Evolutionary conservation across 208 protist species (phyloP), one percentile per base, ranked within the genome.

Genomic region (Trypanosoma mega): DNA sequence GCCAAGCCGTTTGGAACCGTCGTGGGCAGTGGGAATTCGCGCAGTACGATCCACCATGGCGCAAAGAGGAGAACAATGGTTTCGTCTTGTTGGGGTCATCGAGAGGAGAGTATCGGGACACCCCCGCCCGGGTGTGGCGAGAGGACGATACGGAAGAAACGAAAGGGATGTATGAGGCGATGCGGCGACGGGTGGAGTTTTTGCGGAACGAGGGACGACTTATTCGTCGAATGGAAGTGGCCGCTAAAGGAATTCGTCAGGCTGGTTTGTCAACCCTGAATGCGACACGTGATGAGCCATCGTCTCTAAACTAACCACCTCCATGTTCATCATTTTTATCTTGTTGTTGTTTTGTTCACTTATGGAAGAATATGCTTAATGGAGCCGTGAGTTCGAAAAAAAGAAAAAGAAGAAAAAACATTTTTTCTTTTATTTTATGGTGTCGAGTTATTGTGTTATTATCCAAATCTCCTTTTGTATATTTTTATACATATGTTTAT

Each of bases 11-110:
- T 21, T 57, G 64, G 5, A 59, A 69, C 33, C 70, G 72, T 14
- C 65, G 80, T 23, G 80, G 82, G 8, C 29, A 50, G 23, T 90
- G 87, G 78, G 56, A 57, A 18, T 84, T 76, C 50, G 63, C 55
- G 41, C 72, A 81, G 30, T 45, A 68, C 31, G 41, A 68, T 61
- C 39, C 26, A 27, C 20, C 20, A 29, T 29, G 18, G 2, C 18
- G 11, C 37, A 37, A 24, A 1, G 16, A 39, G 16, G 30, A 24
- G 41, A 26, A 21, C 43, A 33, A 24, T n/a, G 46, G 20, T 43
- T 30, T 45, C 23, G 47, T 20, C 29, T 34, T 11, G 24, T 46
- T 8, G n/a, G 29, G 12, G 49, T 34, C 18, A 31, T 26, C 12
- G 24, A 21, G 6, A 36, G 49, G 55, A 50, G 14, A 39, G 1